Conservation (phyloP, 1,139 yeast genomes). For the Debaryomycetaceae sp. region DNA sequence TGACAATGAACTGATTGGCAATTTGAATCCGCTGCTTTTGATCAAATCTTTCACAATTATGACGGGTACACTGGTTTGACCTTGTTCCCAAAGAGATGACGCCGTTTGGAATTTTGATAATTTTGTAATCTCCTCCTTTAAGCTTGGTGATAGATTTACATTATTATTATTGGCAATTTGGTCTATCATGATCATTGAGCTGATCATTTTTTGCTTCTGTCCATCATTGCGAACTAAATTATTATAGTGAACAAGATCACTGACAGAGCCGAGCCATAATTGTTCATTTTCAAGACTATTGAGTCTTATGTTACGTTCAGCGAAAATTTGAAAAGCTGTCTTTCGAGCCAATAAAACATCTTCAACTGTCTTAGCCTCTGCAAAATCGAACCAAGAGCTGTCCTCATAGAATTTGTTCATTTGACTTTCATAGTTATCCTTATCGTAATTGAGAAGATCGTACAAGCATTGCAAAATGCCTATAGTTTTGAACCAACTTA, state of each 20-base stretch:
- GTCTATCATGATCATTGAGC: slow-evolving; percentile 46
- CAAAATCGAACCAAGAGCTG: slow-evolving; percentile 37
- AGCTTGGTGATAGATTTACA: slow-evolving; percentile 3
- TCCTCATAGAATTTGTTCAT: slow-evolving; percentile 7
- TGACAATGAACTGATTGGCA: slow-evolving; percentile 4
- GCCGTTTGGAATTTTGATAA: slow-evolving; percentile 50
- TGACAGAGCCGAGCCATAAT: slow-evolving; percentile 25
- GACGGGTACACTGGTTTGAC: slow-evolving; percentile 53
- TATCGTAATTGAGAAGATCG: slow-evolving; percentile 10
- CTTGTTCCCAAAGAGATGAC: slow-evolving; percentile 55
- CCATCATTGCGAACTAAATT: slow-evolving; percentile 29
- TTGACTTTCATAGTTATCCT: slow-evolving; percentile 3
- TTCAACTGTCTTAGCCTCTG: slow-evolving; percentile 36
- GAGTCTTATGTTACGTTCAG: slow-evolving; percentile 5
- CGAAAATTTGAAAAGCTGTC: slow-evolving; percentile 26
- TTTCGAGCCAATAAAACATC: slow-evolving; percentile 40
- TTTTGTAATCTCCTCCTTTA: slow-evolving; percentile 13
- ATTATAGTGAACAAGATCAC: slow-evolving; percentile 43
- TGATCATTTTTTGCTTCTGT: slow-evolving; percentile 47
- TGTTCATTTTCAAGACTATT: slow-evolving; percentile 4
- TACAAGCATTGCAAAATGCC: slow-evolving; percentile 29
- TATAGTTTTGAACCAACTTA: slow-evolving; percentile 34
- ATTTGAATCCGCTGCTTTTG: not conserved
- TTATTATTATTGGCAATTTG: slow-evolving; percentile 24
- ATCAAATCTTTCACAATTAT: slow-evolving; percentile 37